These are phyloP conservation scores for Fusarium sp. DNA, from an alignment of 2,329 filamentous ascomycete species.

Conservation along the genomic window DNA sequence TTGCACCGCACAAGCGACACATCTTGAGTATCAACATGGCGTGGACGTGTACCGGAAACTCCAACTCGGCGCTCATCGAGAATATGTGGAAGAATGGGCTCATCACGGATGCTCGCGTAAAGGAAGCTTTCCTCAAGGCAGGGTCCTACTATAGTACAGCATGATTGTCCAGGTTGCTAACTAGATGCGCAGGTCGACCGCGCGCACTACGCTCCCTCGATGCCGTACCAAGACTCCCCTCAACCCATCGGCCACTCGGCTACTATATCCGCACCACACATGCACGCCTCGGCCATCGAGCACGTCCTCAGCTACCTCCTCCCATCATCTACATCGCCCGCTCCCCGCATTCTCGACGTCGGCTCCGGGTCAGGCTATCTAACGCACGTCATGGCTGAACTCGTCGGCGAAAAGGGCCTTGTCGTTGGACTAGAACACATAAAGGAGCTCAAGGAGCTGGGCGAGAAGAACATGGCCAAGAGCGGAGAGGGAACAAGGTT, in stretches of 20 bases:
- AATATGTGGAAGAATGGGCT: conserved; percentile 78
- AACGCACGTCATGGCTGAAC: conserved; percentile 85
- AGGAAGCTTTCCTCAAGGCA: conserved; percentile 81
- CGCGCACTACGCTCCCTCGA: conserved; percentile 77
- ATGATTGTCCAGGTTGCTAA: background rate
- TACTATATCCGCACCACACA: conserved; percentile 69
- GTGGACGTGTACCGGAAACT: conserved; percentile 82
- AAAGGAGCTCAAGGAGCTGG: conserved; percentile 66
- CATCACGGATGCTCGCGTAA: conserved; percentile 76
- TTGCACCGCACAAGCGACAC: conserved; percentile 15
- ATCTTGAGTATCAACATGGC: conserved; percentile 70
- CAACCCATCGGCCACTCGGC: conserved; percentile 64
- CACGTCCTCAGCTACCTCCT: conserved; percentile 57
- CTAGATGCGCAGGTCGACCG: conserved; percentile 75
- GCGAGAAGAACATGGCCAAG: conserved; percentile 72
- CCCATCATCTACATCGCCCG: conserved; percentile 47
- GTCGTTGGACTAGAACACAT: conserved; percentile 84
- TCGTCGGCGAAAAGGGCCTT: conserved; percentile 63
- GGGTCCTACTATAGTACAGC: conserved; percentile 10
- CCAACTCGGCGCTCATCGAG: conserved; percentile 78
- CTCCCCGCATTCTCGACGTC: conserved; percentile 72
- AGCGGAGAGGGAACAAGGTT: conserved; percentile 65
- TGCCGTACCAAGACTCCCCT: conserved; percentile 72
- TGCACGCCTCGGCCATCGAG: conserved; percentile 66
- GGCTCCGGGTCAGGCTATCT: conserved; percentile 84